These are phyloP conservation scores for Metschnikowia noctiluminum DNA, from an alignment of 805 yeast genomes.

Conservation along the genomic window DNA sequence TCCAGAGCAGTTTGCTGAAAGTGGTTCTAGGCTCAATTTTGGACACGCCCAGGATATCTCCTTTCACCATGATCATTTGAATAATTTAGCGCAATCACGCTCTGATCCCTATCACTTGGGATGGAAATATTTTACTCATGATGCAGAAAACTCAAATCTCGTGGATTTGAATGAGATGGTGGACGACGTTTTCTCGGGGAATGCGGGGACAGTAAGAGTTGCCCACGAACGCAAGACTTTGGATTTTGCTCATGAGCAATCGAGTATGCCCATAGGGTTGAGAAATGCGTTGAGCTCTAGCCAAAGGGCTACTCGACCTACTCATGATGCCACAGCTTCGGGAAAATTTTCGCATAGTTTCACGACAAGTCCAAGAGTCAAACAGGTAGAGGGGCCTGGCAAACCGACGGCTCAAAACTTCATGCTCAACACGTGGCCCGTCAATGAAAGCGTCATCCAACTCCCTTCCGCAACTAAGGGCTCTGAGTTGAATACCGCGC, in stretches of 20 bases:
- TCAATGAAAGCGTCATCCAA: conserved; percentile 1
- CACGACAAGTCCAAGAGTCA: background rate
- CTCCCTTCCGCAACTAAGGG: background rate
- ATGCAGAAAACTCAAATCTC: background rate
- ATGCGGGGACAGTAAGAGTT: background rate
- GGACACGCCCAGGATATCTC: background rate
- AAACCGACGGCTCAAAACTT: conserved; percentile 6
- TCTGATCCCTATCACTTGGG: conserved; percentile 5
- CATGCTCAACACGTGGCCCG: conserved; percentile 10
- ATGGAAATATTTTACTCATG: conserved; percentile 5
- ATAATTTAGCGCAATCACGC: conserved; percentile 1
- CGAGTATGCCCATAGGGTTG: conserved; percentile 9
- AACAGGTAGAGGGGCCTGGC: background rate
- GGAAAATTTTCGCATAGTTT: background rate
- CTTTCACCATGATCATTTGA: conserved; percentile 1
- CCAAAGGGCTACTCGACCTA: conserved; percentile 1
- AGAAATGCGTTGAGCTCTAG: conserved; percentile 7
- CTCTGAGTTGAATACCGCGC: background rate
- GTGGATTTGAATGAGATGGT: conserved; percentile 11
- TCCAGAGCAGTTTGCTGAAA: conserved; percentile 5
- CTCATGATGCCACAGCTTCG: background rate
- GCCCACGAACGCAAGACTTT: background rate
- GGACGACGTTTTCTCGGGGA: conserved; percentile 6
- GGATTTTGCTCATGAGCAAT: background rate
- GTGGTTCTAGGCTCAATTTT: conserved; percentile 1